phyloP scores from a whole-genome alignment of 2,329 filamentous ascomycete genomes.

The Diaporthe nobilis region DNA sequence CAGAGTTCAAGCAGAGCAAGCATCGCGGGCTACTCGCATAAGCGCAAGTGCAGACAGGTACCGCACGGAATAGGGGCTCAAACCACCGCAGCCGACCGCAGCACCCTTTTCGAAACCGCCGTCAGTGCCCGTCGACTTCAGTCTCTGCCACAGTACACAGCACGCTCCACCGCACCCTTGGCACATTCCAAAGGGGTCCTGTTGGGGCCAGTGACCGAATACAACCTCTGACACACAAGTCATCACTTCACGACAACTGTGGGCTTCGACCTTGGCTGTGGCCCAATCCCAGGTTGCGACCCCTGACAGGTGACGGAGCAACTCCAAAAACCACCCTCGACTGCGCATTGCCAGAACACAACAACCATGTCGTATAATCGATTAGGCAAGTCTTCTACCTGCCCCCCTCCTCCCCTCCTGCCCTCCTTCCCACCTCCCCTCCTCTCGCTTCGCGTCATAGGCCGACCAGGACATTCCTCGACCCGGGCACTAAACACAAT shows the following conservation, averaged over 20 bases:
- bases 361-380: conserved; percentile 80
- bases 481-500: conserved; percentile 31
- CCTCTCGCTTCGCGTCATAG: conserved; percentile 40
- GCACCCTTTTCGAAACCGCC: conserved; percentile 39
- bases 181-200: conserved; percentile 23
- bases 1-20: conserved; percentile 13
- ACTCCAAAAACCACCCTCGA: conserved; percentile 14
- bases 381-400: conserved; percentile 69
- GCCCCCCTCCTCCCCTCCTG: neutral
- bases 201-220: conserved; percentile 14
- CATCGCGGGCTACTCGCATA: conserved; percentile 22
- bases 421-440: conserved; percentile 40
- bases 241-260: conserved; percentile 21
- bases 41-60: conserved; percentile 22
- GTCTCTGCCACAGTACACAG: conserved; percentile 5
- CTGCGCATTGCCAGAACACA: conserved; percentile 31
- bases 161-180: conserved; percentile 25
- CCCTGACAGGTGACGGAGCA: conserved; percentile 21
- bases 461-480: conserved; percentile 33
- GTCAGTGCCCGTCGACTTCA: conserved; percentile 24
- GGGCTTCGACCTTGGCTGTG: conserved; percentile 31
- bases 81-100: conserved; percentile 37
- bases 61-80: conserved; percentile 39
- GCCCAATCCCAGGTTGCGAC: conserved; percentile 24
- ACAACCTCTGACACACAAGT: conserved; percentile 17